phyloP scores from a whole-genome alignment of 2,329 filamentous ascomycete genomes.

The Tolypocladium amazonense region DNA sequence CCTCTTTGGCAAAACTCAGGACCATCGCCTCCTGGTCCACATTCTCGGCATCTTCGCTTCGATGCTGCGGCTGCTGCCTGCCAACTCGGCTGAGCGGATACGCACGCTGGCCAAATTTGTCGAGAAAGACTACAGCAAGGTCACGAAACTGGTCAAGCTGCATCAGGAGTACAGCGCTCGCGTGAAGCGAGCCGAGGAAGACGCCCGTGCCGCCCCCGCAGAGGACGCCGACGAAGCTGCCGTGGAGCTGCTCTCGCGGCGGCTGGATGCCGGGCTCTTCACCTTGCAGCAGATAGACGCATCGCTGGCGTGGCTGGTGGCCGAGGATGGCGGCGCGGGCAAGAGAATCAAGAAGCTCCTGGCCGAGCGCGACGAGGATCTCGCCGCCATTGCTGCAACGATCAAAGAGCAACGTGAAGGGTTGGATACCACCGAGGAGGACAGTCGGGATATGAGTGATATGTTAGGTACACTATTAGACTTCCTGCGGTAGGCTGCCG shows the following conservation, averaged over 20 bases:
- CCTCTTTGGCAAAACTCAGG: conserved; percentile 73
- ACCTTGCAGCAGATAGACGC: conserved; percentile 75
- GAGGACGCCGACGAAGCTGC: conserved; percentile 40
- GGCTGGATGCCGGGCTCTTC: conserved; percentile 78
- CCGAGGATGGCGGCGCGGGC: conserved; percentile 72
- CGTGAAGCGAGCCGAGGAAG: conserved; percentile 48
- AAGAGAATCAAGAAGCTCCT: conserved; percentile 53
- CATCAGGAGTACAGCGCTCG: conserved; percentile 57
- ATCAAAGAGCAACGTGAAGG: conserved; percentile 49
- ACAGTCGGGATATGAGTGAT: conserved; percentile 46
- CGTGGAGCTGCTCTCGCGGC: conserved; percentile 61
- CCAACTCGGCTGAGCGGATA: conserved; percentile 67
- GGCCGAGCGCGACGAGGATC: conserved; percentile 54
- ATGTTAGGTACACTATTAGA: conserved; percentile 43
- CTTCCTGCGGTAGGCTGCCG: conserved; percentile 28
- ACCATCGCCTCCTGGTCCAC: conserved; percentile 65
- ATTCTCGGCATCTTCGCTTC: conserved; percentile 76
- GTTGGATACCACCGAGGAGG: conserved; percentile 44
- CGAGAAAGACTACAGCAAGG: conserved; percentile 88
- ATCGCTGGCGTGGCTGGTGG: conserved; percentile 80
- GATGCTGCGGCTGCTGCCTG: conserved; percentile 69
- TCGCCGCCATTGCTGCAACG: conserved; percentile 54
- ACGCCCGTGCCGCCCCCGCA: conserved; percentile 19
- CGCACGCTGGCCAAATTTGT: conserved; percentile 87
- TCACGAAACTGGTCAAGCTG: conserved; percentile 58